Evolutionary conservation across 2,329 filamentous ascomycete genomes (phyloP).

Genomic region (Epichloe gansuensis): DNA sequence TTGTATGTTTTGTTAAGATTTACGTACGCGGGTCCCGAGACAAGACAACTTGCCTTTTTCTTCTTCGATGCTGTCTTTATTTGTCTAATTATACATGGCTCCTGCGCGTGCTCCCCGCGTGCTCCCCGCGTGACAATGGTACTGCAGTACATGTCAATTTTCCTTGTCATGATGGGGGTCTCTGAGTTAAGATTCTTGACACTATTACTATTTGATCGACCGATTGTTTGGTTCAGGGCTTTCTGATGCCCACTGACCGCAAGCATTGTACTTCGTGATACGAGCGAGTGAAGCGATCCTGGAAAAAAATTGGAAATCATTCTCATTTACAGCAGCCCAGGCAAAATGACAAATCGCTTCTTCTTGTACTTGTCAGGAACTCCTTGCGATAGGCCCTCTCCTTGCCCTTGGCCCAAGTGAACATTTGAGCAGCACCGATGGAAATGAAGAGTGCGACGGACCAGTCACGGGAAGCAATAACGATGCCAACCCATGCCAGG

Average conservation of each 20-base stretch:
- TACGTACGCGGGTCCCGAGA: not conserved
- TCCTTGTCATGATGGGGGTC: not conserved
- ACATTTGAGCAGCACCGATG: constrained; percentile 70
- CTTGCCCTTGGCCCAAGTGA: constrained; percentile 79
- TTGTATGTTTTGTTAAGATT: not conserved
- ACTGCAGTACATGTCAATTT: not conserved
- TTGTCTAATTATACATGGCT: too few species aligned
- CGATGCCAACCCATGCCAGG: constrained; percentile 74
- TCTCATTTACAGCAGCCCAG: constrained; percentile 54
- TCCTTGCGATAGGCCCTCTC: constrained; percentile 81
- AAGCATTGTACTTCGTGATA: too few species aligned
- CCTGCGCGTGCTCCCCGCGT: not conserved
- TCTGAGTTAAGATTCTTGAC: too few species aligned
- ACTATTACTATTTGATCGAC: too few species aligned
- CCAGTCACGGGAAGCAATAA: constrained; percentile 67
- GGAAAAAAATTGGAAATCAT: too few species aligned
- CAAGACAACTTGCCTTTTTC: not conserved
- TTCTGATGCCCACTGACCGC: too few species aligned
- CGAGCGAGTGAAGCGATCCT: too few species aligned
- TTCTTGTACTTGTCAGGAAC: constrained; percentile 89
- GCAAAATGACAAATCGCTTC: constrained; percentile 77
- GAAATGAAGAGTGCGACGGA: constrained; percentile 64
- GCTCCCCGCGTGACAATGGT: not conserved
- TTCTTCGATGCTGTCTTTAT: not conserved
- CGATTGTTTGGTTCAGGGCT: too few species aligned